Conservation (phyloP, 2,329 filamentous ascomycete genomes). For the Diplodia mutila region DNA sequence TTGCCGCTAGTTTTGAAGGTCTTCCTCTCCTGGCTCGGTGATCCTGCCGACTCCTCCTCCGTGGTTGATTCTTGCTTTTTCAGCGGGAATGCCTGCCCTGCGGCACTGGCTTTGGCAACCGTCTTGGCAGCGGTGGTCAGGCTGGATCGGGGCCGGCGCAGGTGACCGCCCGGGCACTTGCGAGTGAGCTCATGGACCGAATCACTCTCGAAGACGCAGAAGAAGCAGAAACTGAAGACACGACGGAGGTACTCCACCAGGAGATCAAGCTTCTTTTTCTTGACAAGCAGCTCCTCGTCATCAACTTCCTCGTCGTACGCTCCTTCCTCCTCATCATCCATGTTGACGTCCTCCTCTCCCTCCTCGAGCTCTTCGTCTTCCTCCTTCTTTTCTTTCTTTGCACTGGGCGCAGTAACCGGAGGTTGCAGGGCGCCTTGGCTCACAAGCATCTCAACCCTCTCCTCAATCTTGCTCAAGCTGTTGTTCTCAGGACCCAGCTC, state of each 20-base stretch:
- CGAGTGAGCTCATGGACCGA: slow-evolving; percentile 93
- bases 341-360: slow-evolving; percentile 61
- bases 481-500: slow-evolving; percentile 79
- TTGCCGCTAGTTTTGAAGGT: slow-evolving; percentile 69
- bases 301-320: slow-evolving; percentile 78
- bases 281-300: slow-evolving; percentile 83
- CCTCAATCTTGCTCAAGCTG: slow-evolving; percentile 78
- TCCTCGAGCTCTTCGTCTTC: slow-evolving; percentile 71
- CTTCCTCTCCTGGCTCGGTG: slow-evolving; percentile 73
- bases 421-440: slow-evolving; percentile 77
- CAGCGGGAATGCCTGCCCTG: slow-evolving; percentile 79
- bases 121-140: slow-evolving; percentile 81
- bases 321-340: slow-evolving; percentile 66
- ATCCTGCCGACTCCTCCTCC: slow-evolving; percentile 65
- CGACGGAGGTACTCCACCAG: slow-evolving; percentile 95
- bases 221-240: slow-evolving; percentile 99
- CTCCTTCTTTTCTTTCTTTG: slow-evolving; percentile 67
- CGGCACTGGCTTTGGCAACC: slow-evolving; percentile 82
- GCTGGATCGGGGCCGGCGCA: slow-evolving; percentile 85
- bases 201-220: slow-evolving; percentile 98
- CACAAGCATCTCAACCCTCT: slow-evolving; percentile 80
- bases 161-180: slow-evolving; percentile 96
- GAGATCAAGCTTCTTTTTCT: slow-evolving; percentile 96
- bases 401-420: slow-evolving; percentile 55
- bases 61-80: slow-evolving; percentile 72